Base-by-base conservation (phyloP, 495 filamentous ascomycete genomes). In the Aspergillus haitiensis region DNA sequence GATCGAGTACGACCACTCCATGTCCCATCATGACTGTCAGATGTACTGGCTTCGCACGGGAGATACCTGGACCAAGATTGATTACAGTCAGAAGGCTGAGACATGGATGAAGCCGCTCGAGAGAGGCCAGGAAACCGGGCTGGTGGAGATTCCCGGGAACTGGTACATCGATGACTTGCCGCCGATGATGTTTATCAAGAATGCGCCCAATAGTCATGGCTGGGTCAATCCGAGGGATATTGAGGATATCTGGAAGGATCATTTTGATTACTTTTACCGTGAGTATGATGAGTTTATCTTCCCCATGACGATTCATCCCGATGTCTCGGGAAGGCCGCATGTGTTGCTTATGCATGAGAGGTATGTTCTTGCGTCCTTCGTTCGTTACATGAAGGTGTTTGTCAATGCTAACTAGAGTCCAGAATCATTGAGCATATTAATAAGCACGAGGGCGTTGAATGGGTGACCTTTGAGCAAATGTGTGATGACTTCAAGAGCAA, bases 361-460 rank as follows among this genome's bases (percentile, higher is more conserved):
- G 68, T 75, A 47, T 66, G 70, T 66, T 56, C 1, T 13, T 18
- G 36, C 34, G 7, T 10, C n/a, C 7, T 13, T 33, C 16, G 15
- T 49, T n/a, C 10, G 12, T 11, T 31, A 32, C n/a, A 36, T 39
- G 8, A 7, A 48, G 36, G n/a, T 15, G 7, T 9, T 39, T 5
- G 9, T 35, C n/a, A 31, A 11, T 15, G 33, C 48, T 63, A 18
- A 63, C 61, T 27, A 46, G 6, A 8, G 27, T 2, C 37, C 56
- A 82, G 79, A 47, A 78, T 89, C 55, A 90, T 91, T 59, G 86
- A 90, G 60, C 80, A 88, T 59, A 87, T 90, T 63, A 89, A 89
- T 56, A 81, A 81, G 52, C 87, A 90, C 55, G 86, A 89, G 62
- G 87, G 88, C 4, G 84, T 90, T 0, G 85, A 90, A 64, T 91